phyloP scores from a whole-genome alignment of 1,284 basidiomycete genomes.

The Sparassis latifolia region DNA sequence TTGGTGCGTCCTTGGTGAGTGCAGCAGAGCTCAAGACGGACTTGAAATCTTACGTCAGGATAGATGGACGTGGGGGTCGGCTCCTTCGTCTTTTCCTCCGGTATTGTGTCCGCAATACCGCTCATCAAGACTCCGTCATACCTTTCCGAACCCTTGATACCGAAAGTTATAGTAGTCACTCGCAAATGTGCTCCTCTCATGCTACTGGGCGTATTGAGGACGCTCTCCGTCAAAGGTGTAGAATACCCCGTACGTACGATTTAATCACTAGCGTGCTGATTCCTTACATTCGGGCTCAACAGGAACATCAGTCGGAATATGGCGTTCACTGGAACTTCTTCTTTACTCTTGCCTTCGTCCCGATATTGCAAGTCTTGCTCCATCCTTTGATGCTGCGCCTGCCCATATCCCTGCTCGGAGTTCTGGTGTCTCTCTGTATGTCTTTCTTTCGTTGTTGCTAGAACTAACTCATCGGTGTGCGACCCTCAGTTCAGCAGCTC shows the following conservation, averaged over 20 bases:
- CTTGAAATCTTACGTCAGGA: conserved; percentile 4
- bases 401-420: conserved; percentile 59
- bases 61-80: conserved; percentile 99
- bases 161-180: conserved; percentile 45
- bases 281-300: conserved; percentile 3
- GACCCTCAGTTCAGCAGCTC: conserved; percentile 59
- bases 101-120: conserved; percentile 80
- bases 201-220: conserved; percentile 69
- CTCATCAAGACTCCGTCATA: conserved; percentile 55
- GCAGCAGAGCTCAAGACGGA: too few species aligned
- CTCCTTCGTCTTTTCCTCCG: conserved; percentile 93
- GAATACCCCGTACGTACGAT: conserved; percentile 84
- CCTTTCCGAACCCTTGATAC: conserved; percentile 40
- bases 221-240: conserved; percentile 85
- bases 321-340: conserved; percentile 99
- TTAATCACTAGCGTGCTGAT: neutral
- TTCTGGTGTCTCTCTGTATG: conserved; percentile 61
- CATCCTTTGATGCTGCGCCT: conserved; percentile 55
- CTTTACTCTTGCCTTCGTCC: conserved; percentile 83
- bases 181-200: conserved; percentile 68
- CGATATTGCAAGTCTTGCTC: conserved; percentile 66
- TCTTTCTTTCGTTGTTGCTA: conserved; percentile 10
- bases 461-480: neutral
- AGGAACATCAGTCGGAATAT: conserved; percentile 97
- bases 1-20: conserved; percentile 80